Evolutionary conservation across 768 basidiomycete genomes (phyloP).

Genomic region (Tricholoma bakamatsutake): DNA sequence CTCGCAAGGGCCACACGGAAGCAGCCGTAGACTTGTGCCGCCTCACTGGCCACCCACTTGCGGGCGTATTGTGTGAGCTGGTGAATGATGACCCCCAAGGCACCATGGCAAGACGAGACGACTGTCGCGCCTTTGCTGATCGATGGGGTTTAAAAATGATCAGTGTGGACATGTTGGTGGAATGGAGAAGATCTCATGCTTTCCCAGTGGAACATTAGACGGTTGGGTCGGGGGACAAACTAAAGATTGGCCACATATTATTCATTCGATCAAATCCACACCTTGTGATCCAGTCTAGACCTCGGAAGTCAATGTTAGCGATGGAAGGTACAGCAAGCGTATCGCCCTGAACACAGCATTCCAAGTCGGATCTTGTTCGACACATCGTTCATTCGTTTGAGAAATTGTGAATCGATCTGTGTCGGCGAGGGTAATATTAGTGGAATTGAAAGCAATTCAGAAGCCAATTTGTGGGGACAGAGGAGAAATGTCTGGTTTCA

Average conservation of each 20-base stretch:
- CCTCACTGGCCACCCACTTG: constrained; percentile 61
- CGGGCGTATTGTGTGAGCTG: constrained; percentile 89
- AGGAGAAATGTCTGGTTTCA: no score
- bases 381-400: no score
- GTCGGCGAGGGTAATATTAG: no score
- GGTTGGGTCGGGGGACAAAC: background rate
- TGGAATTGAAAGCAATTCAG: no score
- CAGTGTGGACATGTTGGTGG: constrained; percentile 79
- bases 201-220: constrained; percentile 1
- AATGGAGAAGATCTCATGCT: constrained; percentile 36
- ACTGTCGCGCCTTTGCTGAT: constrained; percentile 88
- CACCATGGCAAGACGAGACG: constrained; percentile 92
- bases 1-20: constrained; percentile 93
- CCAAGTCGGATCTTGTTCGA: no score
- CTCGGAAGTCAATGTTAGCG: no score
- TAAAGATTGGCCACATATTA: background rate
- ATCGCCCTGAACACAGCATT: no score
- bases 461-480: no score
- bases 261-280: background rate
- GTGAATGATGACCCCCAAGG: constrained; percentile 89
- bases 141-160: constrained; percentile 91
- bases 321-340: no score
- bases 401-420: no score
- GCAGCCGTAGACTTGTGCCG: constrained; percentile 81
- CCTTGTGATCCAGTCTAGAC: no score